Evolutionary conservation across 2,329 filamentous ascomycete genomes (phyloP), one percentile per base, ranked within the genome.

Genomic region (Pseudogymnoascus sp.): DNA sequence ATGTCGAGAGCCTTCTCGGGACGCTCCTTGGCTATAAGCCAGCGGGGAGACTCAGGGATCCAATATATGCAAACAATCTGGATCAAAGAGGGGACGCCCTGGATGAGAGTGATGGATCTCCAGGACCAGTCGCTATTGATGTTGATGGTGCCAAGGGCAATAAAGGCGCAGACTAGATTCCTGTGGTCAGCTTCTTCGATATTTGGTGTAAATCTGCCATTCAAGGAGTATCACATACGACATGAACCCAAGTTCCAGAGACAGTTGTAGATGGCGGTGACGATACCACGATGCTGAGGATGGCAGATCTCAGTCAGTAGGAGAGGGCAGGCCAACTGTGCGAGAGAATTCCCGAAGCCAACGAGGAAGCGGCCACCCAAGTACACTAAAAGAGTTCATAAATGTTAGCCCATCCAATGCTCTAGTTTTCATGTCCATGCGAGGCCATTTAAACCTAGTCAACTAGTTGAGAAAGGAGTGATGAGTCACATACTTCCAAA

Each of bases 231-330:
- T 18, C 8, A 72, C 73, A 3, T 30, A 50, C 43, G n/a, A 30
- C 79, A 74, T 33, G 75, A 74, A 57, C 83, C 84, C 61, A 85
- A 71, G 70, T 87, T 86, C 85, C 85, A 89, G 54, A 87, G 73
- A 67, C 83, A 86, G 72, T 88, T 88, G 73, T 88, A 88, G 62
- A 88, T 78, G 12, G 85, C 78, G 1, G 85, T 88, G 57, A 88
- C 78, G 30, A 81, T 81, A 35, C 80, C 85, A 69, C 86, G 82
- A 69, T 89, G 85, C 69, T 88, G 86, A 22, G 86, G 85, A 68
- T 88, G 86, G 73, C 81, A 84, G 63, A 88, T 80, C 75, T 88
- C 86, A 3, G 83, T 84, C 8, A 88, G 77, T 6, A 88, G 77
- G 57, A 88, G 76, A 2, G 85, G 85, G 12, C 84, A 85, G 3